Evolutionary conservation across 164 flowering plant species (phyloP).

Genomic region (Hamamelis virginiana): DNA sequence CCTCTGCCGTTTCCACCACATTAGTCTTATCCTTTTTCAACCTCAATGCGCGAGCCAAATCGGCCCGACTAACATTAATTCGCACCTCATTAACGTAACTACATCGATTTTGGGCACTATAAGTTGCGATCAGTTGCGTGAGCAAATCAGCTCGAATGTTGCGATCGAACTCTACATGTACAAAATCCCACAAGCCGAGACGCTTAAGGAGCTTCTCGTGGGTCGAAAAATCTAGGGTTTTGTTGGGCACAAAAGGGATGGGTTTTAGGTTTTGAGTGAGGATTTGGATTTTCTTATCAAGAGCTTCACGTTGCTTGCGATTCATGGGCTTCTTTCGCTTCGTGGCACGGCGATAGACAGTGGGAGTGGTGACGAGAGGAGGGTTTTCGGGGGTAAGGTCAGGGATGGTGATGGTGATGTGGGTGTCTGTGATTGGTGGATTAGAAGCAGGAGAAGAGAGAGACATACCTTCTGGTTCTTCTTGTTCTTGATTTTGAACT

Average conservation of each 20-base stretch:
- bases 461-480: slow-evolving; percentile 24
- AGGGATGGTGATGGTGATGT: slow-evolving; percentile 2
- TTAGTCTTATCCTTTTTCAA: slow-evolving; percentile 50
- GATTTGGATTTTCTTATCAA: slow-evolving; percentile 40
- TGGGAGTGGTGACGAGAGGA: slow-evolving; percentile 1
- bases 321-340: slow-evolving; percentile 35
- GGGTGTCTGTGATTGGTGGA: slow-evolving; percentile 5
- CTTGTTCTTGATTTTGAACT: slow-evolving; percentile 4
- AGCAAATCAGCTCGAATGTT: slow-evolving; percentile 53
- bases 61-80: slow-evolving; percentile 58
- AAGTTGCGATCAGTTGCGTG: slow-evolving; percentile 54
- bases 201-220: slow-evolving; percentile 56
- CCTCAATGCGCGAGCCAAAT: slow-evolving; percentile 69
- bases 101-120: slow-evolving; percentile 15
- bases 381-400: slow-evolving; percentile 11
- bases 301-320: slow-evolving; percentile 21
- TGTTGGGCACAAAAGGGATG: slow-evolving; percentile 59
- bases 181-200: slow-evolving; percentile 87
- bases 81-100: slow-evolving; percentile 51
- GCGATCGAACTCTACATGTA: slow-evolving; percentile 57
- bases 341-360: slow-evolving; percentile 25
- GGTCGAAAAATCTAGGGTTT: slow-evolving; percentile 48
- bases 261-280: slow-evolving; percentile 39
- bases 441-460: slow-evolving; percentile 17
- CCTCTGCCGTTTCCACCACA: slow-evolving; percentile 21